phyloP scores from a whole-genome alignment of 2,329 filamentous ascomycete species.

The Fusarium paranaense region DNA sequence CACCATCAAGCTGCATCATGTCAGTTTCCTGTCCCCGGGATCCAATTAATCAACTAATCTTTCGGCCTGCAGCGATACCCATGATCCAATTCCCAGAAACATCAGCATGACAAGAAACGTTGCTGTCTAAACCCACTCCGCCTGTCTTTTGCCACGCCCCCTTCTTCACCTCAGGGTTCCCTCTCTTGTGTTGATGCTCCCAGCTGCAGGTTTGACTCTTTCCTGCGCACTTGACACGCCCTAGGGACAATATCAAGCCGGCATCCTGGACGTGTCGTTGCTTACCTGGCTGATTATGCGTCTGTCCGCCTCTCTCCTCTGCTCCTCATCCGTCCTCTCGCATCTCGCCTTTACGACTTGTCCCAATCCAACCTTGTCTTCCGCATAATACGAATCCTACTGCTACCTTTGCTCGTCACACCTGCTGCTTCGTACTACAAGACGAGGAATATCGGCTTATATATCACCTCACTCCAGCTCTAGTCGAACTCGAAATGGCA shows the following conservation, averaged over 20 bases:
- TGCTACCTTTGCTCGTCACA: conserved; percentile 19
- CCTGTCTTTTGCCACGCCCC: conserved; percentile 9
- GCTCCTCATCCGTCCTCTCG: background rate
- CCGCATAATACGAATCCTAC: conserved; percentile 22
- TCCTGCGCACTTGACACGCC: background rate
- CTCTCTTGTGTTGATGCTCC: conserved; percentile 26
- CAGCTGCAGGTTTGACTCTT: conserved; percentile 9
- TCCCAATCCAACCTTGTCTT: conserved; percentile 10
- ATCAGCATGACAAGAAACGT: conserved; percentile 7
- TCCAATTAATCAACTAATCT: background rate
- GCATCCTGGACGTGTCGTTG: conserved; percentile 15
- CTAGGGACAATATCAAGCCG: conserved; percentile 28
- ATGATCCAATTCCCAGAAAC: background rate
- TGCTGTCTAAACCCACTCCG: conserved; percentile 21
- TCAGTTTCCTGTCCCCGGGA: background rate
- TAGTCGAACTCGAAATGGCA: conserved; percentile 10
- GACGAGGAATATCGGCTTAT: background rate
- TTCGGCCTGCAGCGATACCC: background rate
- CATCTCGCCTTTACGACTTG: conserved; percentile 3
- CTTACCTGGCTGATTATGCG: conserved; percentile 7
- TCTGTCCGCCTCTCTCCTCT: background rate
- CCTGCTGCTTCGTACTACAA: conserved; percentile 4
- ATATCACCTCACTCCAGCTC: conserved; percentile 13
- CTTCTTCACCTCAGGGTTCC: conserved; percentile 21
- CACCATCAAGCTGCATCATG: background rate